phyloP scores from a whole-genome alignment of 805 yeast species.

The Yueomyces sp. region DNA sequence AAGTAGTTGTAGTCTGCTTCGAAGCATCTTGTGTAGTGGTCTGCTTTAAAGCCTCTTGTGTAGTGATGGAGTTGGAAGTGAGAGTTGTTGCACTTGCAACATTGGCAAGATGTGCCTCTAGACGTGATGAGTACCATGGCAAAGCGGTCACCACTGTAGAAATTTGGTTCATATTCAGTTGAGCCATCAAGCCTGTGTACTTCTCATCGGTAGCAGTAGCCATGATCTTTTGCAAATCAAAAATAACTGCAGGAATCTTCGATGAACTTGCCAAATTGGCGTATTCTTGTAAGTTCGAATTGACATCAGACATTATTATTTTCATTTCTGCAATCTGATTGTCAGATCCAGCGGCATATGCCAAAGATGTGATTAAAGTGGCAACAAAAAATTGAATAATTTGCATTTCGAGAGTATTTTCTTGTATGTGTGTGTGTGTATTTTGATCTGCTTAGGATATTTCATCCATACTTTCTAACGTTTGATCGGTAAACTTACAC shows the following conservation, averaged over 20 bases:
- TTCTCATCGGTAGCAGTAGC: constrained; percentile 11
- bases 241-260: constrained; percentile 10
- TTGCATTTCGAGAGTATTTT: too few species aligned
- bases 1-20: background rate
- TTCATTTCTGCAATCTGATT: constrained; percentile 9
- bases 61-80: constrained; percentile 1
- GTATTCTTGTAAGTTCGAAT: constrained; percentile 6
- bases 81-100: constrained; percentile 1
- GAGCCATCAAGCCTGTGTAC: constrained; percentile 15
- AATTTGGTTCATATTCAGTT: constrained; percentile 13
- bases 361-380: constrained; percentile 1
- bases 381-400: constrained; percentile 4
- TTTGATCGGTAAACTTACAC: too few species aligned
- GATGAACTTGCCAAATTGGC: constrained; percentile 4
- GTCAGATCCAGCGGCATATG: constrained; percentile 6
- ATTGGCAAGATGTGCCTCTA: constrained; percentile 4
- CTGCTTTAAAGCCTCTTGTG: background rate
- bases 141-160: constrained; percentile 17
- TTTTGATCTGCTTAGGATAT: too few species aligned
- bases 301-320: constrained; percentile 9
- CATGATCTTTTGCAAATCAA: constrained; percentile 5
- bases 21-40: constrained; percentile 1
- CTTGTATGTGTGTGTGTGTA: too few species aligned
- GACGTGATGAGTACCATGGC: constrained; percentile 25
- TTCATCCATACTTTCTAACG: too few species aligned